Percentiles rank a stretch among this genome's conserved stretches.
Evolutionary conservation across 2,329 filamentous ascomycete species (phyloP).

Genomic region (Aspergillus neotritici): DNA sequence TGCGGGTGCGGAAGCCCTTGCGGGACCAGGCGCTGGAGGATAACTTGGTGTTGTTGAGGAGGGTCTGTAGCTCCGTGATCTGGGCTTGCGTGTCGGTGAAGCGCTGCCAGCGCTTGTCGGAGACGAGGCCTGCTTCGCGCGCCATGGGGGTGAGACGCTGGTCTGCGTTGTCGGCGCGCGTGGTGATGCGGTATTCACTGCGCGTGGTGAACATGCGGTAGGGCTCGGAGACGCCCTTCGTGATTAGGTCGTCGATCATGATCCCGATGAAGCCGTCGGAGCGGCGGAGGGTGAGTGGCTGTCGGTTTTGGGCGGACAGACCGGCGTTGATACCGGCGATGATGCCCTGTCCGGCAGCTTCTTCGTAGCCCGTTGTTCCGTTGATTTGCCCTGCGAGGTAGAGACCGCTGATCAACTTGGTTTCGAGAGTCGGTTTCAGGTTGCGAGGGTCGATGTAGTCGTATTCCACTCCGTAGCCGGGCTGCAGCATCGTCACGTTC

Average conservation of each 20-base stretch:
- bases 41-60: conserved; percentile 56
- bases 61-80: conserved; percentile 59
- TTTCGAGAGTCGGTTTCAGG: conserved; percentile 83
- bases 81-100: conserved; percentile 62
- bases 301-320: conserved; percentile 62
- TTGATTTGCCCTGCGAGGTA: conserved; percentile 97
- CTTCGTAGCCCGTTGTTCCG: conserved; percentile 95
- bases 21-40: conserved; percentile 62
- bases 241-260: conserved; percentile 97
- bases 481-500: conserved; percentile 83
- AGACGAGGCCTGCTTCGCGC: conserved; percentile 68
- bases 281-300: conserved; percentile 64
- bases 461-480: conserved; percentile 96
- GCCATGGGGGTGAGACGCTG: conserved; percentile 75
- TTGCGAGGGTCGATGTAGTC: conserved; percentile 95
- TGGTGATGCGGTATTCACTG: conserved; percentile 90
- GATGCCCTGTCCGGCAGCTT: conserved; percentile 89
- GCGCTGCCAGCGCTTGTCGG: conserved; percentile 68
- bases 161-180: conserved; percentile 92
- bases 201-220: conserved; percentile 98
- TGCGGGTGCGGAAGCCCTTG: conserved; percentile 63
- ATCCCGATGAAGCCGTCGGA: conserved; percentile 95
- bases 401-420: conserved; percentile 80
- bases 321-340: conserved; percentile 93
- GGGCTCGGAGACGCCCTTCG: conserved; percentile 92